phyloP scores from a whole-genome alignment of 2,329 filamentous ascomycete species.

The Aspergillus arachidicola region DNA sequence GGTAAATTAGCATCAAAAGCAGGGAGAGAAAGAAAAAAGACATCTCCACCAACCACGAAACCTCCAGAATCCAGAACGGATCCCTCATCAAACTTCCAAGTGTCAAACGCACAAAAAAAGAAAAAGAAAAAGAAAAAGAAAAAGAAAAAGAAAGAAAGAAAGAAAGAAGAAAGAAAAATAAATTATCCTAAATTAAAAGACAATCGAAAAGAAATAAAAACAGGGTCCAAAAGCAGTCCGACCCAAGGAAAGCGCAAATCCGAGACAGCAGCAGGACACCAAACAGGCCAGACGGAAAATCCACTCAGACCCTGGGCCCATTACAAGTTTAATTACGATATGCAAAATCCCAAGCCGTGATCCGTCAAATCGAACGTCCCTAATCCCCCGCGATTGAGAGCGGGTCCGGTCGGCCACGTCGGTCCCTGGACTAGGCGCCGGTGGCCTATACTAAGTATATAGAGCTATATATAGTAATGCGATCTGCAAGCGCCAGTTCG shows the following conservation, averaged over 20 bases:
- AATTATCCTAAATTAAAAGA: no score
- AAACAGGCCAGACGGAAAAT: not conserved
- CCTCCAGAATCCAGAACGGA: not conserved
- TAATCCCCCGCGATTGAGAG: conserved; percentile 3
- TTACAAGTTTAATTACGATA: conserved; percentile 10
- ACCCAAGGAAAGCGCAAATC: not conserved
- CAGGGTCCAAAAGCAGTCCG: not conserved
- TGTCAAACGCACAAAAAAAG: not conserved
- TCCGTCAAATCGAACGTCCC: conserved; percentile 1
- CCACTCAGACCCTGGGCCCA: conserved; percentile 4
- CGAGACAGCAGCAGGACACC: not conserved
- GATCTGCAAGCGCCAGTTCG: not conserved
- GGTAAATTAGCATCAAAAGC: not conserved
- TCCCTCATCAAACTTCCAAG: not conserved
- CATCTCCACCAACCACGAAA: not conserved
- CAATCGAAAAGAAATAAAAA: not conserved
- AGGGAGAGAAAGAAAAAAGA: not conserved
- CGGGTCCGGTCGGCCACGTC: conserved; percentile 1
- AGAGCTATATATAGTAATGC: not conserved
- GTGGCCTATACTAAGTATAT: not conserved
- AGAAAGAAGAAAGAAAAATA: not conserved
- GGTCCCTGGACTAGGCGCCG: not conserved
- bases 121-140: not conserved
- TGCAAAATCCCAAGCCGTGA: conserved; percentile 1
- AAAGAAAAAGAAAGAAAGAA: not conserved